Evolutionary conservation across 805 yeast species (phyloP).

Genomic region (Kockiozyma suomiensis): DNA sequence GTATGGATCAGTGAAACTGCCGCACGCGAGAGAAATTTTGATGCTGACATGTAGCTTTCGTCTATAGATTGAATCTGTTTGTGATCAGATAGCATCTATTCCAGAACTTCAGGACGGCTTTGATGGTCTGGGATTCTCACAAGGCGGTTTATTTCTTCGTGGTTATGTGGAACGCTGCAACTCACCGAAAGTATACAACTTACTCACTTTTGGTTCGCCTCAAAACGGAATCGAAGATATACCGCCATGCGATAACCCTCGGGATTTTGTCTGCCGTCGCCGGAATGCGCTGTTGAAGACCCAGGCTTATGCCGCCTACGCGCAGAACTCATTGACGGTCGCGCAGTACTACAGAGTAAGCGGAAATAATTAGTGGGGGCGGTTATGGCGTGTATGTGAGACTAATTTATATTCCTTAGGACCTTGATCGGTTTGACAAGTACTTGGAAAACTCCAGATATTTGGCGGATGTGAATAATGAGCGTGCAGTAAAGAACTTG

Average conservation of each 20-base stretch:
- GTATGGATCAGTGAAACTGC: constrained; percentile 11
- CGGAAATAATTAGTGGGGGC: neutral
- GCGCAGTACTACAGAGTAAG: constrained; percentile 70
- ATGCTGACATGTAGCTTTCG: neutral
- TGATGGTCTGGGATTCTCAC: constrained; percentile 78
- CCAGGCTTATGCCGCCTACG: constrained; percentile 60
- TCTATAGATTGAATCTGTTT: constrained; percentile 50
- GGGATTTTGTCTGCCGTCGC: constrained; percentile 61
- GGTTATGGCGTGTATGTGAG: neutral
- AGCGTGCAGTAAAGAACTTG: constrained; percentile 45
- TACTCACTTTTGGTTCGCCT: constrained; percentile 80
- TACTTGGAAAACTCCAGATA: constrained; percentile 62
- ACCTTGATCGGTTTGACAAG: constrained; percentile 54
- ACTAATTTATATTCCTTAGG: constrained; percentile 37
- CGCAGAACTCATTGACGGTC: constrained; percentile 62
- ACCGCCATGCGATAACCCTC: constrained; percentile 50
- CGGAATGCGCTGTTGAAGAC: constrained; percentile 57
- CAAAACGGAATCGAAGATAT: constrained; percentile 69
- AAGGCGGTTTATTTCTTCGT: constrained; percentile 80
- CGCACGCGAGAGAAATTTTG: neutral
- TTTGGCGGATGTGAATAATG: constrained; percentile 70
- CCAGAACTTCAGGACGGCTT: constrained; percentile 58
- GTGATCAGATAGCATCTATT: constrained; percentile 53
- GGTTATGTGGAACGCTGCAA: constrained; percentile 65
- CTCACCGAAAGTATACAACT: constrained; percentile 48